Evolutionary conservation across 768 basidiomycete genomes (phyloP).

Genomic region (Xerocomus spinulosus): DNA sequence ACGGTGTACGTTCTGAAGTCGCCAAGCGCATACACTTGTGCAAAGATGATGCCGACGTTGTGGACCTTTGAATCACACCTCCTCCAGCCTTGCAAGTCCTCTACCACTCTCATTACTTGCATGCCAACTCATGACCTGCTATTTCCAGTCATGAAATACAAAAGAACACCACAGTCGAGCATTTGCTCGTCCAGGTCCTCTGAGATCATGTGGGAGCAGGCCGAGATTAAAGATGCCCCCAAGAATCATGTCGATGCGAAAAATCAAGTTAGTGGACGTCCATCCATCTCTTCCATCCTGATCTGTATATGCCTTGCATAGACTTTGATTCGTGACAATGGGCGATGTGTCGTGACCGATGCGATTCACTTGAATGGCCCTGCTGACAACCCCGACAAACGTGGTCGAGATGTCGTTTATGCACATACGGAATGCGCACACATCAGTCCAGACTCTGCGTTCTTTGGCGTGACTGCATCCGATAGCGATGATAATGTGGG

Average conservation of each 20-base stretch:
- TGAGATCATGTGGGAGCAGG: background rate
- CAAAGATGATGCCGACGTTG: background rate
- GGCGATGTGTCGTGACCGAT: constrained; percentile 32
- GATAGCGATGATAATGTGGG: too few species aligned
- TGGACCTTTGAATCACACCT: constrained; percentile 1
- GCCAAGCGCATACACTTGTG: constrained; percentile 1
- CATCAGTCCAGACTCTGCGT: constrained; percentile 6
- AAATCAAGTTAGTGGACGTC: background rate
- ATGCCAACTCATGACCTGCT: background rate
- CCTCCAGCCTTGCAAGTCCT: constrained; percentile 4
- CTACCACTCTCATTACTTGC: background rate
- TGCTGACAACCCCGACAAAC: background rate
- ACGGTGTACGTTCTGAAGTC: background rate
- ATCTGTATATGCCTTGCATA: constrained; percentile 4
- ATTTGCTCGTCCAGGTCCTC: constrained; percentile 17
- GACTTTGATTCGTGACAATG: constrained; percentile 36
- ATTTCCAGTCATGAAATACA: constrained; percentile 11
- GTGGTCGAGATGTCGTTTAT: too few species aligned
- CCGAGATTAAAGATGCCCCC: background rate
- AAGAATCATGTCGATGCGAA: constrained; percentile 4
- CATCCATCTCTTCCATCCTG: background rate
- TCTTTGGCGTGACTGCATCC: background rate
- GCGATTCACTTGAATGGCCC: constrained; percentile 14
- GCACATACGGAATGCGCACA: background rate
- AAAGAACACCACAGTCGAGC: constrained; percentile 18